Evolutionary conservation across 257 asterid species (phyloP).

Genomic region (Perilla frutescens): DNA sequence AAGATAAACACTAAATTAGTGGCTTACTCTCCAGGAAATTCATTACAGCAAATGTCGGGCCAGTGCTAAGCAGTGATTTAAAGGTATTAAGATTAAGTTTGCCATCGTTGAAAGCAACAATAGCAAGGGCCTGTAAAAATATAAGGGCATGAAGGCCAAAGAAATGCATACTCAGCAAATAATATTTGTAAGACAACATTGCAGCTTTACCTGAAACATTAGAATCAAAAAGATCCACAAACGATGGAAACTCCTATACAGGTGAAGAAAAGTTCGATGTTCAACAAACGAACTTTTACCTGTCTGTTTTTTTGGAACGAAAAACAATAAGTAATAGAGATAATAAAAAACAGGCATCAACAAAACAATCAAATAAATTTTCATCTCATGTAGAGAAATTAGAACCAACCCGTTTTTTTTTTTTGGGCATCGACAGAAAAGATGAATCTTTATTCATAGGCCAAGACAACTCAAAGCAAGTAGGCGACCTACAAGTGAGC

Average conservation of each 20-base stretch:
- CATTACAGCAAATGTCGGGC: conserved; percentile 89
- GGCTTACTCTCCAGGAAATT: conserved; percentile 89
- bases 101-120: conserved; percentile 80
- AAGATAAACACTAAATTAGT: conserved; percentile 20
- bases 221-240: conserved; percentile 88
- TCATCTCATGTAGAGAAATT: conserved; percentile 21
- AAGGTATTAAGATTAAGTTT: conserved; percentile 70
- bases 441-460: conserved; percentile 75
- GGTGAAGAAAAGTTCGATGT: conserved; percentile 94
- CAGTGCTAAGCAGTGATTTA: conserved; percentile 78
- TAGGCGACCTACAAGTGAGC: conserved; percentile 71
- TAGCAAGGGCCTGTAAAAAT: conserved; percentile 71
- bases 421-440: conserved; percentile 64
- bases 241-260: conserved; percentile 97
- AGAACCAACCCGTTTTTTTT: conserved; percentile 82
- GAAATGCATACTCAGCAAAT: conserved; percentile 22
- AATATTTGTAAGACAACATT: conserved; percentile 27
- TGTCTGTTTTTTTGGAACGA: conserved; percentile 56
- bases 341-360: background rate
- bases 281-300: conserved; percentile 96
- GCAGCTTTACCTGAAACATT: conserved; percentile 87
- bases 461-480: conserved; percentile 91
- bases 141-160: conserved; percentile 31
- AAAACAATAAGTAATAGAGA: conserved; percentile 26
- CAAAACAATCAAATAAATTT: background rate